phyloP scores from a whole-genome alignment of 2,329 filamentous ascomycete species.

The Rutstroemia sydowiana region DNA sequence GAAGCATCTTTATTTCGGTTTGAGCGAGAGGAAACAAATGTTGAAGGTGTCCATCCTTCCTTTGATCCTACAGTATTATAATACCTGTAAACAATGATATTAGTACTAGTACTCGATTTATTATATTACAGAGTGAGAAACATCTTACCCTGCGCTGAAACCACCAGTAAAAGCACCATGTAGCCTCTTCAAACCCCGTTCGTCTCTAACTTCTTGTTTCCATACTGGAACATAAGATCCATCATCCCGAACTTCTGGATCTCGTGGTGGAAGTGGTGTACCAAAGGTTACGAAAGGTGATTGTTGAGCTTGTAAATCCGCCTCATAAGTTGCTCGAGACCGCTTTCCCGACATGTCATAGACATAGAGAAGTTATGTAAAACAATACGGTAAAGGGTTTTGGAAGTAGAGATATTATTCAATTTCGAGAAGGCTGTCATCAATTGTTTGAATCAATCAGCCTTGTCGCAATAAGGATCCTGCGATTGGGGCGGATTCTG shows the following conservation, averaged over 20 bases:
- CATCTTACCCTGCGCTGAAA: slow-evolving; percentile 81
- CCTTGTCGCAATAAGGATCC: neutral
- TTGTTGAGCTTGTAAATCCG: slow-evolving; percentile 57
- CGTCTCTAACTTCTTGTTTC: slow-evolving; percentile 96
- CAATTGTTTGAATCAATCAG: neutral
- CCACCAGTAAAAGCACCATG: slow-evolving; percentile 97
- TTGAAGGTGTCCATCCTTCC: slow-evolving; percentile 91
- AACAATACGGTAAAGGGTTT: neutral
- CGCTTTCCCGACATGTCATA: slow-evolving; percentile 68
- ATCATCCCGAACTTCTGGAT: slow-evolving; percentile 74
- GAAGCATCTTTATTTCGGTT: slow-evolving; percentile 64
- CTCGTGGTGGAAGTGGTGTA: slow-evolving; percentile 72
- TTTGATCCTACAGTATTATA: slow-evolving; percentile 98
- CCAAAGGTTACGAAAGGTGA: slow-evolving; percentile 75
- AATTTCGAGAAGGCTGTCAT: neutral
- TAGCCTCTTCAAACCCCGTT: slow-evolving; percentile 79
- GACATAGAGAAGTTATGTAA: slow-evolving; percentile 13
- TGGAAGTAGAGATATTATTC: neutral
- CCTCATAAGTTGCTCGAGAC: slow-evolving; percentile 70
- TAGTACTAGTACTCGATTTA: slow-evolving; percentile 12
- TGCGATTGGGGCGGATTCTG: neutral
- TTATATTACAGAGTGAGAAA: slow-evolving; percentile 2
- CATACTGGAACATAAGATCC: slow-evolving; percentile 91
- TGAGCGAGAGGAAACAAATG: slow-evolving; percentile 82
- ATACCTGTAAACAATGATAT: slow-evolving; percentile 51